phyloP scores from a whole-genome alignment of 345 rosid genomes.

The Carallia pectinifolia region DNA sequence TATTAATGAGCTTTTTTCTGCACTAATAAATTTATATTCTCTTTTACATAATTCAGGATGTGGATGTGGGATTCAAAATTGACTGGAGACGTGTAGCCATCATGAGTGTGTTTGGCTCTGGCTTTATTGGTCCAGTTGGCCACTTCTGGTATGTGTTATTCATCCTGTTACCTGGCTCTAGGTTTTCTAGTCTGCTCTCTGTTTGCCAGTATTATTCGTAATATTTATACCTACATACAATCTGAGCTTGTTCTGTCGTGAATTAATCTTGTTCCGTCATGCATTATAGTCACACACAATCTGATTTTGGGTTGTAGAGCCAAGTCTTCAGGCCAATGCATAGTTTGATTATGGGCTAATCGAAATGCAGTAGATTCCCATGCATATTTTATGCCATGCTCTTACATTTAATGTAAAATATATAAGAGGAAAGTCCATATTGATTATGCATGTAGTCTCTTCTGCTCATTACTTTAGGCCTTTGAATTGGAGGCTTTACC shows the following conservation, averaged over 20 bases:
- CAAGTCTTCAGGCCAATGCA: not conserved
- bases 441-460: too few relatives aligned
- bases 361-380: not conserved
- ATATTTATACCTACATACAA: too few relatives aligned
- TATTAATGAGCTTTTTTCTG: conserved; percentile 6
- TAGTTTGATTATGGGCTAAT: not conserved
- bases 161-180: not conserved
- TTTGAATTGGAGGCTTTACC: too few relatives aligned
- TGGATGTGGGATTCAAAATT: conserved; percentile 49
- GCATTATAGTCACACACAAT: too few relatives aligned
- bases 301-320: too few relatives aligned
- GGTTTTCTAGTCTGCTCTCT: conserved; percentile 4
- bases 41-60: conserved; percentile 41
- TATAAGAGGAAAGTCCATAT: not conserved
- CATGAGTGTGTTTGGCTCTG: conserved; percentile 73
- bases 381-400: not conserved
- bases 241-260: too few relatives aligned
- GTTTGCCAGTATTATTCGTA: not conserved
- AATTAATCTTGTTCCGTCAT: too few relatives aligned
- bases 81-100: conserved; percentile 77
- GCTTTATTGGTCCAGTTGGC: conserved; percentile 86
- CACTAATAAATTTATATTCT: conserved; percentile 11
- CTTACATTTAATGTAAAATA: not conserved
- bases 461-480: too few relatives aligned
- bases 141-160: conserved; percentile 65